These are phyloP conservation scores for Auricularia cornea DNA, from an alignment of 768 basidiomycete species.

Conservation along the genomic window DNA sequence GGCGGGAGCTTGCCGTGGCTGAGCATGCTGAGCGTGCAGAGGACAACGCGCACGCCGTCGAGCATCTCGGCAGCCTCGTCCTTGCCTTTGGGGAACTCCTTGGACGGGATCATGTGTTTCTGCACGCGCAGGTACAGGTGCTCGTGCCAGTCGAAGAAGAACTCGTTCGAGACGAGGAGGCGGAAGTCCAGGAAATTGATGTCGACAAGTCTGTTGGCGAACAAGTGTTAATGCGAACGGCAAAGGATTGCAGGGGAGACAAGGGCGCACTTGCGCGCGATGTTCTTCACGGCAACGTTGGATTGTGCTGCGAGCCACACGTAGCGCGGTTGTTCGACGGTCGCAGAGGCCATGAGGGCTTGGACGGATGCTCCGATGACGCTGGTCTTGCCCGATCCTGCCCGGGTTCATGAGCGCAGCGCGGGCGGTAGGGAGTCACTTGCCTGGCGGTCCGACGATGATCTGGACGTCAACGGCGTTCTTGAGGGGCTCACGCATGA, in stretches of 20 bases:
- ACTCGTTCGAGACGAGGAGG: constrained; percentile 64
- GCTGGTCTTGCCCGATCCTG: constrained; percentile 52
- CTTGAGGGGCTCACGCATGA: constrained; percentile 1
- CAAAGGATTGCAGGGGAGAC: neutral
- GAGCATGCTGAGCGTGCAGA: constrained; percentile 75
- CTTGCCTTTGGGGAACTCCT: constrained; percentile 25
- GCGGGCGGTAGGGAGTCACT: neutral
- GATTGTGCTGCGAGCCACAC: constrained; percentile 81
- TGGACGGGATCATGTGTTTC: constrained; percentile 45
- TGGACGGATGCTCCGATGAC: constrained; percentile 48
- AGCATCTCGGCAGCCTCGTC: neutral
- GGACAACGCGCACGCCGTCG: constrained; percentile 44
- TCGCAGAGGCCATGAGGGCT: constrained; percentile 21
- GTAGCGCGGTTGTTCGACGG: constrained; percentile 22
- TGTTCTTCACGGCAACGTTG: constrained; percentile 85
- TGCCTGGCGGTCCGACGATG: constrained; percentile 11
- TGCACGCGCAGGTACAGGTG: constrained; percentile 52
- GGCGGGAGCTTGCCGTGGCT: constrained; percentile 39
- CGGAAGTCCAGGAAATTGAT: constrained; percentile 41
- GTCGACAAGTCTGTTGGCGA: constrained; percentile 34
- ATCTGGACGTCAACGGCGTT: neutral
- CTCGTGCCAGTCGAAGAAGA: constrained; percentile 64
- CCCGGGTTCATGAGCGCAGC: neutral
- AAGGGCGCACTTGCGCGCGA: constrained; percentile 52
- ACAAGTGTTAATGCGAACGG: neutral